Evolutionary conservation across 352 stramenopile species (phyloP).

Genomic region (Blastocystis sp.): DNA sequence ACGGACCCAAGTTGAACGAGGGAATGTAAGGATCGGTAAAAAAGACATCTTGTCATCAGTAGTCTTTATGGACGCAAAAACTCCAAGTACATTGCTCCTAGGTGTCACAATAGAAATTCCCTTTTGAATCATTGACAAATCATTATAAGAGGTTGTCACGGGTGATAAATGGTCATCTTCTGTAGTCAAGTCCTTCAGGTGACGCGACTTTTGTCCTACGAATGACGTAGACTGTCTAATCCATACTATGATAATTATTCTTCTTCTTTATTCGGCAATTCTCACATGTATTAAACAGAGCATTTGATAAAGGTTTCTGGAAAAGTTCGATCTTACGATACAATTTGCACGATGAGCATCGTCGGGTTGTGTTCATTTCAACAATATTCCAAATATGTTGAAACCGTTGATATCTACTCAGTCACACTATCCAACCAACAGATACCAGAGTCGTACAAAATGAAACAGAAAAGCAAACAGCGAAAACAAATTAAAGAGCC

Average conservation of each 20-base stretch:
- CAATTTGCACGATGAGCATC: slow-evolving; percentile 52
- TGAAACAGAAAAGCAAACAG: neutral
- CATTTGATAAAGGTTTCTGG: slow-evolving; percentile 17
- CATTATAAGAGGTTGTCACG: neutral
- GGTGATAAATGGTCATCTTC: neutral
- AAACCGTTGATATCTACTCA: neutral
- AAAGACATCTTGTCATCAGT: too few species aligned
- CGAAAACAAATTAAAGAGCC: neutral
- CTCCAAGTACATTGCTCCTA: too few species aligned
- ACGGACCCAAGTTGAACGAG: neutral
- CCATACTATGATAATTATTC: slow-evolving; percentile 42
- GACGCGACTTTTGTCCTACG: slow-evolving; percentile 22
- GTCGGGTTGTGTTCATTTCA: slow-evolving; percentile 31
- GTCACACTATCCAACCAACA: neutral
- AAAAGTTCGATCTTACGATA: slow-evolving; percentile 42
- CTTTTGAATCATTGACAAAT: slow-evolving; percentile 4
- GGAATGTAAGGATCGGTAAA: neutral
- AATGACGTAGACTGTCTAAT: neutral
- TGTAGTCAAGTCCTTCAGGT: neutral
- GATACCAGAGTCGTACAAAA: neutral
- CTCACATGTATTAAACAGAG: slow-evolving; percentile 52
- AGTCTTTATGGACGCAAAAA: too few species aligned
- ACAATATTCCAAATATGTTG: slow-evolving; percentile 6
- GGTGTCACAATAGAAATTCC: neutral
- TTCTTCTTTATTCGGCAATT: slow-evolving; percentile 57